phyloP scores from a whole-genome alignment of 768 basidiomycete genomes.

The Trametes gibbosa region DNA sequence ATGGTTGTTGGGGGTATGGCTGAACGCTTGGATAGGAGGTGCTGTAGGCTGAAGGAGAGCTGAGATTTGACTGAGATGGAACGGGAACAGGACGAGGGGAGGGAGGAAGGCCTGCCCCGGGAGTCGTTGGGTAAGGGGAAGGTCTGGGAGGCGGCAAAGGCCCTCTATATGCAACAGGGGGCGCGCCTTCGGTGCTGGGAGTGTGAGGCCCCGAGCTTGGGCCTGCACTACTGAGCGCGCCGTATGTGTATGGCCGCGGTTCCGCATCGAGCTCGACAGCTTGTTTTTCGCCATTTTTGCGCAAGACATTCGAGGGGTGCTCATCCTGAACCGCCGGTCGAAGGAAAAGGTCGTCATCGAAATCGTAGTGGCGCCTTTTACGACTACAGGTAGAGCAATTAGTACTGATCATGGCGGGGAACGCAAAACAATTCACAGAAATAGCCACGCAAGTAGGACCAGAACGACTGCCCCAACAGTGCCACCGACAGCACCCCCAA shows the following conservation, averaged over 20 bases:
- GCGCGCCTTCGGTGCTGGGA: constrained; percentile 1
- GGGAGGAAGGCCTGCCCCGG: neutral
- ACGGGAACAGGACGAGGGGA: neutral
- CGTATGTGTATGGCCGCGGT: constrained; percentile 7
- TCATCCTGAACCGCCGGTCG: neutral
- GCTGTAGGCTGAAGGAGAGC: neutral
- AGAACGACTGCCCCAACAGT: constrained; percentile 13
- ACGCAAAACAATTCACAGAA: constrained; percentile 6
- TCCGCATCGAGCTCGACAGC: constrained; percentile 3
- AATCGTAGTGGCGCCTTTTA: constrained; percentile 6
- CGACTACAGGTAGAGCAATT: neutral
- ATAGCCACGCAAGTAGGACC: constrained; percentile 14
- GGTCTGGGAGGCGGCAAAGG: neutral
- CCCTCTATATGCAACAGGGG: neutral
- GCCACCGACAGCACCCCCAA: constrained; percentile 22
- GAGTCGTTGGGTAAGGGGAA: neutral
- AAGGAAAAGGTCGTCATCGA: constrained; percentile 20
- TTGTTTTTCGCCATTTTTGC: neutral
- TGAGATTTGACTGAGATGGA: neutral
- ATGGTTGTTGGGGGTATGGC: neutral
- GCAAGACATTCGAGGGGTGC: constrained; percentile 1
- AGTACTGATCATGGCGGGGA: too few relatives aligned
- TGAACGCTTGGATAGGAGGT: neutral
- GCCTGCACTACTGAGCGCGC: constrained; percentile 2
- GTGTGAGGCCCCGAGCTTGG: neutral